Percentiles rank a stretch among this genome's conserved stretches.
These are phyloP conservation scores for Verticillium tricorpus DNA, from an alignment of 2,329 filamentous ascomycete genomes.

Conservation along the genomic window DNA sequence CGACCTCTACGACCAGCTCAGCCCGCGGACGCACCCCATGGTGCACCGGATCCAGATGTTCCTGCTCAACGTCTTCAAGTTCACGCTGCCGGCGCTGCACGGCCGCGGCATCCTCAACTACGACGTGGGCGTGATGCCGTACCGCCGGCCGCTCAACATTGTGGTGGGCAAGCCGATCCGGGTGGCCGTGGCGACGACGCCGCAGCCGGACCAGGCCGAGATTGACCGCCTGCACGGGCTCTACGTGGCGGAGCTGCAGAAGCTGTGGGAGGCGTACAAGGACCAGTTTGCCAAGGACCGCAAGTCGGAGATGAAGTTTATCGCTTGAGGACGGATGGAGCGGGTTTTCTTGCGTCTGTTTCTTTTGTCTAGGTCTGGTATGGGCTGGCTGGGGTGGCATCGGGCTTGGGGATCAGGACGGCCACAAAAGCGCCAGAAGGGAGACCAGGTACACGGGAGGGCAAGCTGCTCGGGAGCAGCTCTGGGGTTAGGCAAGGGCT, in stretches of 20 bases:
- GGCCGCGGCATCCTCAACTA: slow-evolving; percentile 95
- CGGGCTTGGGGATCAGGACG: neutral
- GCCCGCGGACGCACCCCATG: slow-evolving; percentile 68
- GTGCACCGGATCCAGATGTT: slow-evolving; percentile 80
- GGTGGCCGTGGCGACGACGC: slow-evolving; percentile 54
- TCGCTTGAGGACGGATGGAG: slow-evolving; percentile 39
- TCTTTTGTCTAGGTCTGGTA: neutral
- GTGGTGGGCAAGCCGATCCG: slow-evolving; percentile 81
- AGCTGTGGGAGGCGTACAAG: slow-evolving; percentile 74
- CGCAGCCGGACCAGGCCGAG: slow-evolving; percentile 66
- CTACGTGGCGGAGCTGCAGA: slow-evolving; percentile 72
- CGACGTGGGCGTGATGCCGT: slow-evolving; percentile 94
- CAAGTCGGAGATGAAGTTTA: slow-evolving; percentile 61
- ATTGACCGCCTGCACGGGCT: slow-evolving; percentile 74
- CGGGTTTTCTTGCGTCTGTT: neutral
- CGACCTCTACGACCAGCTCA: slow-evolving; percentile 88
- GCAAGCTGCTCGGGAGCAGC: neutral
- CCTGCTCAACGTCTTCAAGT: slow-evolving; percentile 81
- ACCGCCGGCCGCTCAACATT: slow-evolving; percentile 79
- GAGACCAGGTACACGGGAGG: neutral
- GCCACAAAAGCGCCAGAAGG: neutral
- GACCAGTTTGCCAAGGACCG: slow-evolving; percentile 64
- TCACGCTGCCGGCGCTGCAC: slow-evolving; percentile 87
- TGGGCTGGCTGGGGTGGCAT: neutral
- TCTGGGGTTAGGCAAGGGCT: neutral